Evolutionary conservation across 352 stramenopile species (phyloP).

Genomic region (Phytophthora europaea): DNA sequence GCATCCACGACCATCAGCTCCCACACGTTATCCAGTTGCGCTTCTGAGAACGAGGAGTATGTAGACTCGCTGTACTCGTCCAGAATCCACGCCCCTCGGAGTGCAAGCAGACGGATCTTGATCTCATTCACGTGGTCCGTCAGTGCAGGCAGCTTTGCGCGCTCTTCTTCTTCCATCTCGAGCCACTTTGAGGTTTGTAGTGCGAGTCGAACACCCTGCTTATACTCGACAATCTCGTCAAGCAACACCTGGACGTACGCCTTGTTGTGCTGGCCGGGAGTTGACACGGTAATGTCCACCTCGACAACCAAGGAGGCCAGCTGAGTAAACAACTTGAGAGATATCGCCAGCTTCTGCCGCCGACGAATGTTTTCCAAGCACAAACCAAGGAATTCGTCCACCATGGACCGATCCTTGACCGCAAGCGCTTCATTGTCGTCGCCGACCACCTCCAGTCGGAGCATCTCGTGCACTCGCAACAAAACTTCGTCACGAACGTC

Average conservation of each 20-base stretch:
- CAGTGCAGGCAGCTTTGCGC: slow-evolving; percentile 25
- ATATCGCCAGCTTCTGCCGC: slow-evolving; percentile 24
- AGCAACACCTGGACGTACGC: slow-evolving; percentile 35
- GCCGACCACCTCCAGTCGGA: slow-evolving; percentile 27
- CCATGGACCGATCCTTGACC: slow-evolving; percentile 11
- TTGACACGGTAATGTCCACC: slow-evolving; percentile 7
- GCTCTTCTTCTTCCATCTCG: slow-evolving; percentile 18
- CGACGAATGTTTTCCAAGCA: slow-evolving; percentile 41
- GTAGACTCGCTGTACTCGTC: slow-evolving; percentile 13
- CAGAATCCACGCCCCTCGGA: slow-evolving; percentile 69
- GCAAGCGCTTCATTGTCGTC: slow-evolving; percentile 10
- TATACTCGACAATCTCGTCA: slow-evolving; percentile 40
- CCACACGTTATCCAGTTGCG: slow-evolving; percentile 59
- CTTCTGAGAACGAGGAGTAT: slow-evolving; percentile 9
- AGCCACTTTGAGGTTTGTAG: slow-evolving; percentile 12
- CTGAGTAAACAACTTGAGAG: slow-evolving; percentile 51
- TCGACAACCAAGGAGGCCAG: slow-evolving; percentile 44
- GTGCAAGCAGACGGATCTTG: slow-evolving; percentile 63
- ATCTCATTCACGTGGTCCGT: slow-evolving; percentile 39
- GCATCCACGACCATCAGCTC: slow-evolving; percentile 48
- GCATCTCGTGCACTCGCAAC: slow-evolving; percentile 48
- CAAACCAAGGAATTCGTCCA: slow-evolving; percentile 34
- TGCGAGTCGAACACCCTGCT: slow-evolving; percentile 15
- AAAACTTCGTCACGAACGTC: slow-evolving; percentile 47
- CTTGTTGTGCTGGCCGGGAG: background rate